A percentile compares a stretch with the other conserved stretches of the same genome.
phyloP scores from a whole-genome alignment of 495 filamentous ascomycete genomes.

The Penicillium turbatum region DNA sequence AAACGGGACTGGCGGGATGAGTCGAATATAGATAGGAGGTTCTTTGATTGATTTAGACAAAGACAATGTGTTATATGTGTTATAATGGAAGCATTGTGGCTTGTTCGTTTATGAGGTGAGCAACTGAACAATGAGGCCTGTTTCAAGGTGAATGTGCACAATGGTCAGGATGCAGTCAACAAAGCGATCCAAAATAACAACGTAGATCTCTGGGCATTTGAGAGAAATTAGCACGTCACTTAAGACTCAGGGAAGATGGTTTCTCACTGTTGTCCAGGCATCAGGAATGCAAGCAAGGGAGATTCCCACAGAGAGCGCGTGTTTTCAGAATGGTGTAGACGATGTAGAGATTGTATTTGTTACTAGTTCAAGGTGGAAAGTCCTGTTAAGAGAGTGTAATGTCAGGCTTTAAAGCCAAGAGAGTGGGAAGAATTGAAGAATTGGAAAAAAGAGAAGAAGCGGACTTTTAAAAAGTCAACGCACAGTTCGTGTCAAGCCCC shows the following conservation, averaged over 20 bases:
- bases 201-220: background rate
- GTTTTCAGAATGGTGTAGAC: background rate
- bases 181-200: constrained; percentile 4
- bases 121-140: constrained; percentile 2
- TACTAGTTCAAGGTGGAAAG: too few species aligned
- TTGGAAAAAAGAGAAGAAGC: too few species aligned
- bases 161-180: constrained; percentile 1
- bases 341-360: background rate
- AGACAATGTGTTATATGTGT: constrained; percentile 1
- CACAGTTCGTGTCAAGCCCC: background rate
- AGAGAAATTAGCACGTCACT: constrained; percentile 7
- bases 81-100: constrained; percentile 3
- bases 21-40: background rate
- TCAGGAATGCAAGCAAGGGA: constrained; percentile 6
- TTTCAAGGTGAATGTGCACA: background rate
- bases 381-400: too few species aligned
- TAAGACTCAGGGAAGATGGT: background rate
- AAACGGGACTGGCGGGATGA: background rate
- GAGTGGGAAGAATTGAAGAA: too few species aligned
- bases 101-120: background rate
- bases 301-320: background rate
- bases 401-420: too few species aligned
- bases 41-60: background rate
- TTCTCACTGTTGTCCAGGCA: background rate
- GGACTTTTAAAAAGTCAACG: too few species aligned